These are phyloP conservation scores for Guadua angustifolia DNA, from an alignment of 176 grass and related monocot species.

Conservation along the genomic window DNA sequence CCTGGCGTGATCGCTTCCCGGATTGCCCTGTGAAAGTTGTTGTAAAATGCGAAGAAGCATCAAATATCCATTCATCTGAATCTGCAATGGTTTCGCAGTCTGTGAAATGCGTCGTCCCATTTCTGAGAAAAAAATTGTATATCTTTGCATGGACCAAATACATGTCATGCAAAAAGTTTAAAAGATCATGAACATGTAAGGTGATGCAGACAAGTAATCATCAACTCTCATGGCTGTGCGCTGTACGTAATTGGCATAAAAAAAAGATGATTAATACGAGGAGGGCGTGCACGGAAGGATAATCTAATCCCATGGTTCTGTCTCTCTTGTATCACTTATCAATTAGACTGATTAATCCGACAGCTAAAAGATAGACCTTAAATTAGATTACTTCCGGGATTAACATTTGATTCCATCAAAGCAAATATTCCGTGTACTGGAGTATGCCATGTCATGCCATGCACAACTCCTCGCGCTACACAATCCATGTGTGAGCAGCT, in stretches of 20 bases:
- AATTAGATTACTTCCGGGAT: neutral
- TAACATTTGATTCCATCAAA: slow-evolving; percentile 16
- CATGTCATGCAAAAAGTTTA: neutral
- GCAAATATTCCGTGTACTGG: neutral
- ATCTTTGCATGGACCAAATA: neutral
- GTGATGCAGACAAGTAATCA: neutral
- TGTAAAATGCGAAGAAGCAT: too few relatives aligned
- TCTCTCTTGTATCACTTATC: neutral
- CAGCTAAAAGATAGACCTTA: neutral
- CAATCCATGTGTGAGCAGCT: neutral
- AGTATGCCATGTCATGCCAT: neutral
- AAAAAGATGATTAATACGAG: neutral
- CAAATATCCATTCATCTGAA: too few relatives aligned
- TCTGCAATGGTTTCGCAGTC: too few relatives aligned
- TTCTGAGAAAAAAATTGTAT: neutral
- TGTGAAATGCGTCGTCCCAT: too few relatives aligned
- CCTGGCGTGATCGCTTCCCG: neutral
- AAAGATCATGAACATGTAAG: neutral
- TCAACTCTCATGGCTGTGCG: too few relatives aligned
- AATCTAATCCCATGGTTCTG: neutral
- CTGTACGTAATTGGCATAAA: neutral
- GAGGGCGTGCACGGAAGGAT: slow-evolving; percentile 14
- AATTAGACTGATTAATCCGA: neutral
- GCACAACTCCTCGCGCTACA: neutral
- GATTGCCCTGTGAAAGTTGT: too few relatives aligned